Percentiles rank a stretch among this genome's conserved stretches.
Conservation (phyloP, 2,329 filamentous ascomycete species). For the Aspergillus fijiensis region DNA sequence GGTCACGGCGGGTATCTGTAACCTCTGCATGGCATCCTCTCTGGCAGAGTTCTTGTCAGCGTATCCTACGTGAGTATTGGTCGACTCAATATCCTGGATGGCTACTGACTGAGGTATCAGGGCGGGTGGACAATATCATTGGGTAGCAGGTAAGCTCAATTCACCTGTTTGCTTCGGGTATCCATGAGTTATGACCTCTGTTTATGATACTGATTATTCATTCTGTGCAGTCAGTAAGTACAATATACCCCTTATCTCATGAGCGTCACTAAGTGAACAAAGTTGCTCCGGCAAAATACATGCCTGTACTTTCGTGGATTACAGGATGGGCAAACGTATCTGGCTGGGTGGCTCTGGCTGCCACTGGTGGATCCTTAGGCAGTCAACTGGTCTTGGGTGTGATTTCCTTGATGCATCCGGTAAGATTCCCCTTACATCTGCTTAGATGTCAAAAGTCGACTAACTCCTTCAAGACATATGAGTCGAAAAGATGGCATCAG, state of each 20-base stretch:
- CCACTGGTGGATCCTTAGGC: conserved; percentile 66
- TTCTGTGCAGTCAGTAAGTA: conserved; percentile 31
- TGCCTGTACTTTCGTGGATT: conserved; percentile 64
- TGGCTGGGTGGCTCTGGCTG: conserved; percentile 70
- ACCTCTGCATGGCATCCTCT: conserved; percentile 66
- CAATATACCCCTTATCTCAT: background rate
- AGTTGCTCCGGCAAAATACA: conserved; percentile 60
- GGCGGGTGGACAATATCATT: conserved; percentile 67
- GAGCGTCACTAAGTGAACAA: conserved; percentile 3
- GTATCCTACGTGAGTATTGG: conserved; percentile 51
- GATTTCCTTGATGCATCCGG: conserved; percentile 60
- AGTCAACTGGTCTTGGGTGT: conserved; percentile 66
- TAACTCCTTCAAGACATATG: conserved; percentile 44
- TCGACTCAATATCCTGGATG: no score
- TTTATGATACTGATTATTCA: conserved; percentile 4
- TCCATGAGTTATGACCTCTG: background rate
- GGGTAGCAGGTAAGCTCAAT: conserved; percentile 57
- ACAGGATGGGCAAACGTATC: conserved; percentile 69
- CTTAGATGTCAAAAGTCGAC: background rate
- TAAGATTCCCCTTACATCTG: conserved; percentile 16
- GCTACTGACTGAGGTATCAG: conserved; percentile 22
- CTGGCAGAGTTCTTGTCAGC: conserved; percentile 70
- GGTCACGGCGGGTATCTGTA: conserved; percentile 64
- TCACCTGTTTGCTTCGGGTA: background rate
- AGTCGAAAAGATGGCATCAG: conserved; percentile 65